Conservation (phyloP, 2,329 filamentous ascomycete species). For the Exophiala bonariae region DNA sequence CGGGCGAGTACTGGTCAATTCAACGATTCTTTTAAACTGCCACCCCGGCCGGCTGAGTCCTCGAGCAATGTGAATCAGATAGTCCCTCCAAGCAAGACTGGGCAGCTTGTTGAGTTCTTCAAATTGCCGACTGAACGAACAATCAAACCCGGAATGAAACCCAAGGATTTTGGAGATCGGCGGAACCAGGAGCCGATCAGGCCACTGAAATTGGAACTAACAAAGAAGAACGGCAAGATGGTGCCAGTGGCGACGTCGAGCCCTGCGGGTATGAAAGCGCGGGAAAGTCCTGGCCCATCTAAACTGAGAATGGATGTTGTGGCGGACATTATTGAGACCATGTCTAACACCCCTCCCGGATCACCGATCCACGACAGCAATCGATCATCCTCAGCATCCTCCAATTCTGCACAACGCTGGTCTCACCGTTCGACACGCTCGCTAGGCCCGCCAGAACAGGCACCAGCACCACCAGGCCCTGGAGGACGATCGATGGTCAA, state of each 20-base stretch:
- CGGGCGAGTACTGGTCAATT: slow-evolving; percentile 11
- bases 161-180: slow-evolving; percentile 14
- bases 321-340: slow-evolving; percentile 21
- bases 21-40: slow-evolving; percentile 22
- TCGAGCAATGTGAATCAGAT: slow-evolving; percentile 10
- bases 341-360: slow-evolving; percentile 25
- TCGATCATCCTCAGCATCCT: slow-evolving; percentile 14
- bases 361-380: slow-evolving; percentile 21
- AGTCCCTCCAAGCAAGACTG: slow-evolving; percentile 10
- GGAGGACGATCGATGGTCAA: slow-evolving; percentile 27
- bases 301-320: slow-evolving; percentile 17
- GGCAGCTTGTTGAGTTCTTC: slow-evolving; percentile 16
- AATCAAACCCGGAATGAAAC: slow-evolving; percentile 18
- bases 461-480: slow-evolving; percentile 25
- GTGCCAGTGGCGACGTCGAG: slow-evolving; percentile 19
- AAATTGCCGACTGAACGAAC: slow-evolving; percentile 14
- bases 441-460: slow-evolving; percentile 19
- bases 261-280: neutral
- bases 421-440: slow-evolving; percentile 18
- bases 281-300: neutral
- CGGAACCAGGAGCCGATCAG: slow-evolving; percentile 10
- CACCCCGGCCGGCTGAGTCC: slow-evolving; percentile 16
- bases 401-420: slow-evolving; percentile 20
- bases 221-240: slow-evolving; percentile 23
- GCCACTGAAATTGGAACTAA: slow-evolving; percentile 21